Conservation (phyloP, 1,284 basidiomycete genomes). For the Sporisorium exsertum region DNA sequence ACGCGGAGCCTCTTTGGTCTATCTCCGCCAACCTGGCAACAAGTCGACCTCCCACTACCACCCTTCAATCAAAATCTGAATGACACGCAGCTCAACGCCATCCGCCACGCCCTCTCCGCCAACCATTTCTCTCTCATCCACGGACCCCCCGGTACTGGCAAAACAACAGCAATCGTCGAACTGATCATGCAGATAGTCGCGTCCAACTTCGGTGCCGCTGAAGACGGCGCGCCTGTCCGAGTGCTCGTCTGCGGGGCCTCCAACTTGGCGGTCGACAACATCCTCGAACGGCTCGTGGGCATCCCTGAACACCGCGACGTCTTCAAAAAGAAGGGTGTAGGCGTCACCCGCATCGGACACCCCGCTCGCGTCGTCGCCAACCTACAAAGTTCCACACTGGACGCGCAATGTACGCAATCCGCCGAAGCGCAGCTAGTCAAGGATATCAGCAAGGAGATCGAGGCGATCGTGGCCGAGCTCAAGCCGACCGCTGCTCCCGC, state of each 20-base stretch:
- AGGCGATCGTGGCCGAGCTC: conserved; percentile 32
- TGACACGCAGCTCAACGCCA: conserved; percentile 83
- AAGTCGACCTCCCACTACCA: conserved; percentile 46
- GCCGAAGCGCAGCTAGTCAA: conserved; percentile 58
- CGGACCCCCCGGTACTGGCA: conserved; percentile 81
- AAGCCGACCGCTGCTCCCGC: conserved; percentile 41
- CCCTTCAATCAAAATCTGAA: conserved; percentile 86
- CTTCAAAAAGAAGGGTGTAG: conserved; percentile 41
- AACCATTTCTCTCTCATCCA: conserved; percentile 91
- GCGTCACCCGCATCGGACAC: conserved; percentile 71
- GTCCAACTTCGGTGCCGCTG: conserved; percentile 36
- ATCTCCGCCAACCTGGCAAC: conserved; percentile 42
- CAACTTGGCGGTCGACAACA: conserved; percentile 81
- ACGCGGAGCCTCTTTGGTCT: conserved; percentile 55
- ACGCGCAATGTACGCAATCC: conserved; percentile 78
- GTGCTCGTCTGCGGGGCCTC: conserved; percentile 90
- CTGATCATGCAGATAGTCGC: conserved; percentile 65
- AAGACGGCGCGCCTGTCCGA: conserved; percentile 68
- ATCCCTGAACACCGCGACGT: conserved; percentile 42
- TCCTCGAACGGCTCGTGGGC: conserved; percentile 64
- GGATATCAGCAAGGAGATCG: conserved; percentile 60
- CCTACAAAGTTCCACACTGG: conserved; percentile 84
- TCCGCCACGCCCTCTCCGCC: conserved; percentile 78
- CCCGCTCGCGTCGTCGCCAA: conserved; percentile 89
- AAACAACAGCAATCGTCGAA: conserved; percentile 71